Evolutionary conservation across 768 basidiomycete species (phyloP).

Genomic region (Pleurotus cornucopiae): DNA sequence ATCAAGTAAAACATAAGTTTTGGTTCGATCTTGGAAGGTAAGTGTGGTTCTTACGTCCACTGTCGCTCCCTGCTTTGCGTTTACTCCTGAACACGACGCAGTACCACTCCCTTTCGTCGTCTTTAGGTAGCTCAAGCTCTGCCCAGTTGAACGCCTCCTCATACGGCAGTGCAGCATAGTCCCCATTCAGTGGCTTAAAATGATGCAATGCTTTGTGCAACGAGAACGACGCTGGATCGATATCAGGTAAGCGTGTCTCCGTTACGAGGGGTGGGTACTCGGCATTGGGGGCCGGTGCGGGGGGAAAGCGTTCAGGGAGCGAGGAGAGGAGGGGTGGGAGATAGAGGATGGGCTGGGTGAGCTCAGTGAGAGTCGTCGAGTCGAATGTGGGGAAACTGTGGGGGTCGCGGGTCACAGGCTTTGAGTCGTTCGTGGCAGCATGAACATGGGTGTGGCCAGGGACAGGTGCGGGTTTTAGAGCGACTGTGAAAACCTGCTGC

Average conservation of each 20-base stretch:
- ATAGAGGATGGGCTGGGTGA: conserved; percentile 58
- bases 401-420: conserved; percentile 35
- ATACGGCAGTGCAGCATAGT: conserved; percentile 68
- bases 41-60: conserved; percentile 43
- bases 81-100: conserved; percentile 86
- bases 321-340: conserved; percentile 83
- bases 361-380: conserved; percentile 27
- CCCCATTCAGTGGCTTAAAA: conserved; percentile 55
- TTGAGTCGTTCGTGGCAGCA: background rate
- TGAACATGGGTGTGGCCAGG: background rate
- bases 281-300: conserved; percentile 18
- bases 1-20: background rate
- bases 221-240: conserved; percentile 80
- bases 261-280: conserved; percentile 51
- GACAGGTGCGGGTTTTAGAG: background rate
- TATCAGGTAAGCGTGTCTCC: conserved; percentile 74
- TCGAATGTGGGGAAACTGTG: conserved; percentile 55
- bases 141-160: conserved; percentile 86
- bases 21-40: background rate
- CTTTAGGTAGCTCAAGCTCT: conserved; percentile 58
- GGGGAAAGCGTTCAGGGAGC: conserved; percentile 44
- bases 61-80: conserved; percentile 68
- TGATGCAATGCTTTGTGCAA: conserved; percentile 82
- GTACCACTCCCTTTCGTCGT: conserved; percentile 87
- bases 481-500: background rate